Base-by-base conservation (phyloP, 352 stramenopile species). In the Pythium aristosporum region DNA sequence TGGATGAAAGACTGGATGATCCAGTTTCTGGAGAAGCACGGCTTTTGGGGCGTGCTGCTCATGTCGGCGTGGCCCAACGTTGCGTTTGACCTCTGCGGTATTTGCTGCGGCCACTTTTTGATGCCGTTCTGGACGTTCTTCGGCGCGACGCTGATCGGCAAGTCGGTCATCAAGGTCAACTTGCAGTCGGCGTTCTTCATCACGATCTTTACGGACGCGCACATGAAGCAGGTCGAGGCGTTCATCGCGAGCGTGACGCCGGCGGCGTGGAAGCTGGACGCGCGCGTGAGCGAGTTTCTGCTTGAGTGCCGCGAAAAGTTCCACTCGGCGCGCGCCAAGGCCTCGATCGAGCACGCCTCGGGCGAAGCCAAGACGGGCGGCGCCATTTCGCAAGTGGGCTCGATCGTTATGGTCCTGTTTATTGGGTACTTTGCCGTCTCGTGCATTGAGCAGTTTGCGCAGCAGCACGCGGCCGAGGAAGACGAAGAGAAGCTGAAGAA, bases 61-160 rank as follows among this genome's bases (percentile, higher is more conserved):
- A 96, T 98, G 87, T 94, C 87, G 32, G 90, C 94, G n/a, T 96
- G 88, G 79, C 94, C 94, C 21, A 98, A 98, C 71, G 90, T 97
- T 66, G 90, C 92, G 36, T 98, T 98, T 67, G 94, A 98, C 62
- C 78, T 98, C 1, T 97, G 90, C 67, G 94, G 94, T 50, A 97
- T 98, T 63, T 97, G 89, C 75, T 98, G 94, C 63, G 94, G 94
- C 54, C 90, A 98, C 71, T 97, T 98, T 62, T 76, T 97, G 57
- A 97, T 98, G 85, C 88, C 92, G 25, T 98, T 98, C 68, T 98
- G 87, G 88, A 98, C 92, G 10, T 98, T 98, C 70, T 98, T 98
- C 67, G 84, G 87, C 23, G 94, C 93, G 20, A 98, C 93, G 54
- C 78, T 98, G 32, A 94, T 98, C 32, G 94, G 94, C 65, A 98